Conservation (phyloP, 2,329 filamentous ascomycete species). For the Botrytis fabae region DNA sequence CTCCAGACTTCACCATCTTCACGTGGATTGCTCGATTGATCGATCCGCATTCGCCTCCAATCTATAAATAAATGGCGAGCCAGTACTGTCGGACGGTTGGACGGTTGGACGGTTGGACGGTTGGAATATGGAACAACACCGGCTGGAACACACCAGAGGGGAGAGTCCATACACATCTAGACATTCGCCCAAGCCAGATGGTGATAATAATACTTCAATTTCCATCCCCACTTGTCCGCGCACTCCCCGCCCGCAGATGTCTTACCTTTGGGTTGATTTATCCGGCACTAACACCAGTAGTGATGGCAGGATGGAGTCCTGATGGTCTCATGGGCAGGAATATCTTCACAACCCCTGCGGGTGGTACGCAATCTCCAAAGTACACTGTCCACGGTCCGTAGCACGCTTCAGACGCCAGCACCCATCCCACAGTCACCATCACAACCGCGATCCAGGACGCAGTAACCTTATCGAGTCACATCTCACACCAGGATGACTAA, state of each 20-base stretch:
- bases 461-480: not conserved
- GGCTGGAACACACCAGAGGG: not conserved
- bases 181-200: not conserved
- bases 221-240: not conserved
- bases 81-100: too few relatives aligned
- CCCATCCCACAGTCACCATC: not conserved
- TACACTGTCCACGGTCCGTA: not conserved
- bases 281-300: not conserved
- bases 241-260: not conserved
- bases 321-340: not conserved
- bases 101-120: not conserved
- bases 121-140: not conserved
- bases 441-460: not conserved
- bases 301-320: not conserved
- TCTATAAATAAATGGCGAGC: not conserved
- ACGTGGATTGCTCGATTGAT: too few relatives aligned
- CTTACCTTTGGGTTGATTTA: not conserved
- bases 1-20: not conserved
- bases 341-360: not conserved
- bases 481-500: not conserved
- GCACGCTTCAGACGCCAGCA: not conserved
- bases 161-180: not conserved
- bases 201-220: not conserved
- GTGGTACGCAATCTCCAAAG: not conserved
- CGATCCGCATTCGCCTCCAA: not conserved